Base-by-base conservation (phyloP, 768 basidiomycete genomes). In the Boletellus ananas region DNA sequence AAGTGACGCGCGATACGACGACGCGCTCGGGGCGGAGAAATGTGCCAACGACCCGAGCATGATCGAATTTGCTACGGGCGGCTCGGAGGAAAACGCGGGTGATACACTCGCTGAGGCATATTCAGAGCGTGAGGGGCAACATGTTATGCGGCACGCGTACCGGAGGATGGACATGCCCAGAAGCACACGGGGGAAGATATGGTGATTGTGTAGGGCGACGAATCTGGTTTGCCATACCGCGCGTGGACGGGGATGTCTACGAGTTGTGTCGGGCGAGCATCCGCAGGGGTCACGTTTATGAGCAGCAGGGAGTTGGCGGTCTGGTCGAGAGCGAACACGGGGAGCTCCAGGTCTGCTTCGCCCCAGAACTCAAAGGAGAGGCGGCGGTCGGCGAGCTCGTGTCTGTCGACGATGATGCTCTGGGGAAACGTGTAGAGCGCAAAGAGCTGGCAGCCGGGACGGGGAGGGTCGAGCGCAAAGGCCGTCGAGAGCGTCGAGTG, bases 181-280 rank as follows among this genome's bases (percentile, higher is more conserved):
- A 73, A 70, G 18, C 65, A 65, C 1, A 51, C 25, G 5, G 74
- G 67, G 18, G 60, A 48, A 4, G 53, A 47, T 23, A 72, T 46
- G 11, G 46, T 25, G 31, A 73, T 58, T 1, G 50, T 50, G 18
- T 60, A 56, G 44, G 55, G 45, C 10, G 57, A 53, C 17, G 40
- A n/a, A 13, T 45, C 38, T 34, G 70, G 72, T 38, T 53, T 47
- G 21, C 70, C 70, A 51, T 79, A 79, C 13, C 77, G 72, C 16
- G 68, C 69, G 54, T 79, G 77, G 36, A 79, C 46, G 8, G 77
- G 78, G 6, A 79, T 50, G 20, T 72, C 64, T 20, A 75, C 45
- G 0, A 51, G 39, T 20, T 43, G 52, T 31, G 56, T 44, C 17
- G 18, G 17, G 34, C 13, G 54, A 37, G 49, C 38, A 49, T 34